Evolutionary conservation across 2,329 filamentous ascomycete species (phyloP), one percentile per base, ranked within the genome.

Genomic region (Phaeomoniella chlamydospora): DNA sequence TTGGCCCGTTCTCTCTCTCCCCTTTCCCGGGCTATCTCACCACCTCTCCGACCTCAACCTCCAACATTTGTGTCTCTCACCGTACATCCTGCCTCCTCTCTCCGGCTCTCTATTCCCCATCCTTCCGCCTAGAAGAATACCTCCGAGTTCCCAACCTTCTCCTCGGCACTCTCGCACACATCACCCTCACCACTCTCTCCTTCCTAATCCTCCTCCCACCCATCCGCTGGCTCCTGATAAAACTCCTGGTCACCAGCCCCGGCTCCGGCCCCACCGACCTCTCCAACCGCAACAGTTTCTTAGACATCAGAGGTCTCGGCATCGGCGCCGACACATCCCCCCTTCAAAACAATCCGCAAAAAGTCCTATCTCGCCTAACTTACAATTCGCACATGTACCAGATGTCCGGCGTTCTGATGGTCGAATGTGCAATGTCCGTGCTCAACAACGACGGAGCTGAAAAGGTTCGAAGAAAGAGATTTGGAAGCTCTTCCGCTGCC

Each of bases 1-100:
- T 72, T 9, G 74, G 74, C 9, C 57, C 72, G 10, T 64, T 66
- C 36, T 56, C 57, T 12, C 60, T 74, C 18, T 62, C 62, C 12
- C 71, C 72, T 39, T 59, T 78, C 3, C n/a, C n/a, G n/a, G 74
- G 74, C n/a, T 58, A 64, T 1, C 58, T 77, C 33, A 71, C 72
- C 5, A 68, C 64, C 29, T 69, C 65, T 9, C 51, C 69, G 1
- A 62, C 67, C 43, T 68, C 64, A 2, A 51, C 60, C 5, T 61
- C 66, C 5, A 74, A 79, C 41, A 56, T 61, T 26, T 64, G 68
- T 18, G 68, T 74, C 39, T 68, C 77, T 16, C 66, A 77, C 45
- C 67, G 74, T 38, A 72, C 65, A 31, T 75, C 72, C 59, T 69
- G 68, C 6, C 52, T 78, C 16, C 67, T 70, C 40, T n/a, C n/a